Base-by-base conservation (phyloP, 2,329 filamentous ascomycete genomes). In the Aureobasidium lini region DNA sequence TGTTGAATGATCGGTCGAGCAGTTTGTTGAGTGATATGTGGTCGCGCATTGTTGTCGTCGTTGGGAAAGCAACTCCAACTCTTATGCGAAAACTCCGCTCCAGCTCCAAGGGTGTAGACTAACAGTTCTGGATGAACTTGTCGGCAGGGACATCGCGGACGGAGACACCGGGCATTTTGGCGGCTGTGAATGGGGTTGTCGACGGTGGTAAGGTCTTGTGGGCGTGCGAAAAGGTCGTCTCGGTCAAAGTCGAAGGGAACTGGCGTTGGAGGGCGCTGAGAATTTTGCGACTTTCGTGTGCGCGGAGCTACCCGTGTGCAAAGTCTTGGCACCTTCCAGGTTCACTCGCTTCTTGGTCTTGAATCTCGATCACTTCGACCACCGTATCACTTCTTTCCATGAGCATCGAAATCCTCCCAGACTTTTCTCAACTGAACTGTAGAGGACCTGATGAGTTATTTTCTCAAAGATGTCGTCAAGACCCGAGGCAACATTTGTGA, bases 71-170 rank as follows among this genome's bases (percentile, higher is more conserved):
- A 13, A 18, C 52, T 40, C 40, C 52, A 44, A 46, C 52, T 56
- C 52, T 56, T 56, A 7, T 56, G 52, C 52, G 16, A 46, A 54
- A 56, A 31, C 29, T 56, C 52, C 13, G 37, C 52, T 56, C 11
- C 52, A 15, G 23, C 29, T 36, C 52, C 43, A 16, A 32, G 15
- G 44, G 54, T 18, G 54, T 32, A 52, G 48, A 47, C 43, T 57
- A 57, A 47, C 94, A 95, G 75, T 88, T 83, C 71, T 82, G 79
- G 81, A 94, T 92, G 84, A 94, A 94, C 82, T 92, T 90, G 78
- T 91, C 88, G 79, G 89, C 87, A 46, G 54, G 54, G 54, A 57
- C 54, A 40, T 57, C 54, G 36, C 54, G 54, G 28, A 57, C 89
- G 72, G 81, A 84, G 76, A 90, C 83, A 78, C 88, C 89, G 78